Evolutionary conservation across 306 rosid species (phyloP).

Genomic region (Lathyrus sativus): DNA sequence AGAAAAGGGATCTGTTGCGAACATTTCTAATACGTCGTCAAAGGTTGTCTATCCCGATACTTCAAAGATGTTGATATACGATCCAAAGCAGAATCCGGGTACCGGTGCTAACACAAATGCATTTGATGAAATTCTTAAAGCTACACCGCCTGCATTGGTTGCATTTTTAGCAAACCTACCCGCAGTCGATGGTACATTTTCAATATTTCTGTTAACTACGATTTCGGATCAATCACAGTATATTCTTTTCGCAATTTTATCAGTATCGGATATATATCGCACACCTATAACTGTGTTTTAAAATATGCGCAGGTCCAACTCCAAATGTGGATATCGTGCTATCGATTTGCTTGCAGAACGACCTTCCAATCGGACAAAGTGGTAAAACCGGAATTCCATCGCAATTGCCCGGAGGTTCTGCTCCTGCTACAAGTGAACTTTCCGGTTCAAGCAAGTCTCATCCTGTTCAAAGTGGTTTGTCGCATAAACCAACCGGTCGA

Average conservation of each 20-base stretch:
- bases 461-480: conserved; percentile 59
- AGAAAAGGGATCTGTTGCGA: conserved; percentile 57
- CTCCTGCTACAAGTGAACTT: conserved; percentile 73
- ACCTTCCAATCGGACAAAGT: conserved; percentile 55
- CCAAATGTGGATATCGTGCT: conserved; percentile 86
- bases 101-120: conserved; percentile 55
- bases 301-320: conserved; percentile 76
- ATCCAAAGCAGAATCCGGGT: conserved; percentile 85
- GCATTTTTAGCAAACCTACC: conserved; percentile 88
- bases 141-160: conserved; percentile 80
- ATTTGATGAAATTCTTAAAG: conserved; percentile 82
- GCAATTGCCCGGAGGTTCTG: conserved; percentile 55
- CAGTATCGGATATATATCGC: neutral
- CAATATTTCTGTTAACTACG: neutral
- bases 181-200: conserved; percentile 78
- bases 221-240: conserved; percentile 12
- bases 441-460: conserved; percentile 86
- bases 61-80: conserved; percentile 81
- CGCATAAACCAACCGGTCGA: conserved; percentile 56
- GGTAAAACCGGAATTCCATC: conserved; percentile 49
- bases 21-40: conserved; percentile 50
- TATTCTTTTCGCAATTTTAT: conserved; percentile 5
- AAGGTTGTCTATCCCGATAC: conserved; percentile 80
- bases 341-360: conserved; percentile 87
- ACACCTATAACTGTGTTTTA: conserved; percentile 24